These are phyloP conservation scores for Trypanosoma conorhini DNA, from an alignment of 208 protist species.

Conservation along the genomic window DNA sequence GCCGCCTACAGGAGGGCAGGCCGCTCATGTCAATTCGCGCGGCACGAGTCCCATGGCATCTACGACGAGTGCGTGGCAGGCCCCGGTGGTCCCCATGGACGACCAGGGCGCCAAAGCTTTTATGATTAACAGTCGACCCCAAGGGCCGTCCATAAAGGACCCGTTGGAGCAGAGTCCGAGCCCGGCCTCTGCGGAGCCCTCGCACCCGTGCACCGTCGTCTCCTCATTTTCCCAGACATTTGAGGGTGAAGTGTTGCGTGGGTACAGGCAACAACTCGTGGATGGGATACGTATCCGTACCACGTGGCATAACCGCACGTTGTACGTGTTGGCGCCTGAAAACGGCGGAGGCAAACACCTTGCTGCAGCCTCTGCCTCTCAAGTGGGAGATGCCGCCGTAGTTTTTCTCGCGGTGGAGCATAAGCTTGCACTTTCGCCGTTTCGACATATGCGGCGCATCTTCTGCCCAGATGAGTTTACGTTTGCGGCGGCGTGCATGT, in stretches of 20 bases:
- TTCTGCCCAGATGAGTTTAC: slow-evolving; percentile 53
- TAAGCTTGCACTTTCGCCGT: slow-evolving; percentile 43
- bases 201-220: background rate
- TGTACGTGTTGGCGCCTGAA: slow-evolving; percentile 50
- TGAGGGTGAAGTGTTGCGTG: slow-evolving; percentile 46
- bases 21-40: background rate
- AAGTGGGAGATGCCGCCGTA: slow-evolving; percentile 26
- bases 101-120: background rate
- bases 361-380: background rate
- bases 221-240: slow-evolving; percentile 22
- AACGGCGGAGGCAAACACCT: background rate
- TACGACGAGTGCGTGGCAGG: background rate
- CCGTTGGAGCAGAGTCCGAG: background rate
- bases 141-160: background rate
- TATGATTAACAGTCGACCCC: background rate
- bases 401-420: slow-evolving; percentile 52
- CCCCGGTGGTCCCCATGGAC: slow-evolving; percentile 6
- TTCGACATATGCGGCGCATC: slow-evolving; percentile 41
- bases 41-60: background rate
- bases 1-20: background rate
- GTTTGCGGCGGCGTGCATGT: slow-evolving; percentile 58
- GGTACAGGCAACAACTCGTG: slow-evolving; percentile 48
- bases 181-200: background rate
- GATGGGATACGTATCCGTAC: slow-evolving; percentile 39
- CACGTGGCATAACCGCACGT: slow-evolving; percentile 35